These are phyloP conservation scores for Yamadazyma sp. DNA, from an alignment of 805 yeast genomes.

Conservation along the genomic window DNA sequence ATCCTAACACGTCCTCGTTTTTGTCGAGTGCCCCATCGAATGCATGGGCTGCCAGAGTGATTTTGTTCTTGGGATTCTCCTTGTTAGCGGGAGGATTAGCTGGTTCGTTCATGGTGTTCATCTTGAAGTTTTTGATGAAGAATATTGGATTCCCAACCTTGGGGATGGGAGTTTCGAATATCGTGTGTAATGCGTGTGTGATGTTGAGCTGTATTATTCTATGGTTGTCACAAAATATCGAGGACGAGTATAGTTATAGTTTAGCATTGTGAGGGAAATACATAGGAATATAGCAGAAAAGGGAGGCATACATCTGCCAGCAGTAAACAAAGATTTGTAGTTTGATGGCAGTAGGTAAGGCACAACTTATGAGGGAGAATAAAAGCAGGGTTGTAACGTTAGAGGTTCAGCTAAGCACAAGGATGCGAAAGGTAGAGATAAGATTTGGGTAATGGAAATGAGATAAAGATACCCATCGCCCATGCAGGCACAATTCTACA, in stretches of 20 bases:
- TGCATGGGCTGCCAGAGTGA: conserved; percentile 92
- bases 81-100: conserved; percentile 91
- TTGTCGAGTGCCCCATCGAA: conserved; percentile 47
- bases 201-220: conserved; percentile 86
- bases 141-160: conserved; percentile 82
- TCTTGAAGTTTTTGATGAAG: conserved; percentile 78
- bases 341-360: too few relatives aligned
- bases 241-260: conserved; percentile 93
- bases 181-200: conserved; percentile 71
- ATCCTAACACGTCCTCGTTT: conserved; percentile 34
- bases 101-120: conserved; percentile 85
- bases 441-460: too few relatives aligned
- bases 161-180: conserved; percentile 92
- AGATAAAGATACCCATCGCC: too few relatives aligned
- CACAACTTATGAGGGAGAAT: too few relatives aligned
- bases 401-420: too few relatives aligned
- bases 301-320: too few relatives aligned
- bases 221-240: conserved; percentile 95
- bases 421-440: too few relatives aligned
- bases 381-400: too few relatives aligned
- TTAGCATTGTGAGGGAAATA: conserved; percentile 56
- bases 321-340: too few relatives aligned
- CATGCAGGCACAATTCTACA: too few relatives aligned
- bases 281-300: neutral
- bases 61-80: conserved; percentile 89